Evolutionary conservation across 2,329 filamentous ascomycete species (phyloP), one percentile per base, ranked within the genome.

Genomic region (Cladosporium oxysporum): DNA sequence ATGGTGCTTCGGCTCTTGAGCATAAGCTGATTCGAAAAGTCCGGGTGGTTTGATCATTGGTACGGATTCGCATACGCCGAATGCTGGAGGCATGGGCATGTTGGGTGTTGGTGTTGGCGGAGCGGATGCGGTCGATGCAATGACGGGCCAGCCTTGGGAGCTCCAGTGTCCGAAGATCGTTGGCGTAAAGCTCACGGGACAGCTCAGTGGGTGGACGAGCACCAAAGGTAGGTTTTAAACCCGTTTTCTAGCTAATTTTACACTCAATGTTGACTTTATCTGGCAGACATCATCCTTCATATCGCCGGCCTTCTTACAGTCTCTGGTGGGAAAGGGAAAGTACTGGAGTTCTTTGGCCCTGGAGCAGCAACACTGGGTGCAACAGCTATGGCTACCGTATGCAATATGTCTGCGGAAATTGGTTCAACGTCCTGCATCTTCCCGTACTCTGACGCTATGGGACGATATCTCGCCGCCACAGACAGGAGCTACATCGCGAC

Each of bases 121-220:
- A 87, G 94, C 94, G 77, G 95, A 98, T 83, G 95, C 94, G 66
- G 95, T 98, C 75, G 95, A 99, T 82, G 95, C 97, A 75, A 97
- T 99, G 92, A 93, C 93, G 76, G 90, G 92, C 81, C 88, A 97
- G 72, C 93, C 94, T 67, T 98, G 95, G 95, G 95, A 98, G 81
- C 84, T 98, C 75, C 98, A 98, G 87, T 94, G 94, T 67, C 95
- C 95, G 69, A 97, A 97, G 83, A 84, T 97, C 69, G 96, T 98
- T 77, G 95, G 95, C 87, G 90, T 99, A 66, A 95, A 91, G 83
- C 90, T 99, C 66, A 97, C 93, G 71, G 95, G 95, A 72, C 75
- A 92, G 80, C 77, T 98, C 76, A 91, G 86, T 75, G 94, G 94
- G 80, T 99, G 95, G 95, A 91, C 93, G 71, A 80, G 93, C 66